A percentile compares a stretch with the other conserved stretches of the same genome.
Conservation (phyloP, 345 rosid species). For the Mangifera indica region DNA sequence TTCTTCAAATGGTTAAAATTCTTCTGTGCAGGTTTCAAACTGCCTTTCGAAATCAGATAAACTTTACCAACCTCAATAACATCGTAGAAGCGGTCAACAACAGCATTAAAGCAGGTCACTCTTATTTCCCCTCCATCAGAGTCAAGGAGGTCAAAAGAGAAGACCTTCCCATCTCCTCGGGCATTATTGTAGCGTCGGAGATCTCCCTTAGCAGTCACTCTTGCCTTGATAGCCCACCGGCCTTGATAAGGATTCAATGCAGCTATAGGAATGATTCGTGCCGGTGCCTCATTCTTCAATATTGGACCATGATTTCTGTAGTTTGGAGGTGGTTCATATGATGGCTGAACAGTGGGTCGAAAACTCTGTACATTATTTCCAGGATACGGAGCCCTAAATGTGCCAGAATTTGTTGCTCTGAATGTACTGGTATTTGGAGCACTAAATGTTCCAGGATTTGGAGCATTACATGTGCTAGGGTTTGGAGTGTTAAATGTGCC, state of each 20-base stretch:
- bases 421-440: constrained; percentile 18
- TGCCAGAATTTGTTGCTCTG: constrained; percentile 12
- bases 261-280: constrained; percentile 71
- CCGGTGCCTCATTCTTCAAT: constrained; percentile 89
- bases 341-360: constrained; percentile 67
- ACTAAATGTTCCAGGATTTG: constrained; percentile 20
- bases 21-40: constrained; percentile 84
- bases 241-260: constrained; percentile 93
- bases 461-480: constrained; percentile 39
- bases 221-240: constrained; percentile 90
- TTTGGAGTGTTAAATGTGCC: constrained; percentile 17
- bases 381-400: constrained; percentile 27
- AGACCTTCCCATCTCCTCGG: constrained; percentile 87
- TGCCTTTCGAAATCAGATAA: constrained; percentile 79
- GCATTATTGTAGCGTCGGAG: constrained; percentile 86
- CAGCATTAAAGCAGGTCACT: constrained; percentile 84
- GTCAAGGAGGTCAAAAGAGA: constrained; percentile 89
- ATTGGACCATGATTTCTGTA: constrained; percentile 73
- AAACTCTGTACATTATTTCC: constrained; percentile 43
- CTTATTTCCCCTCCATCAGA: constrained; percentile 91
- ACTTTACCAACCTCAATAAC: constrained; percentile 76
- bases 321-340: constrained; percentile 75
- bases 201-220: constrained; percentile 90
- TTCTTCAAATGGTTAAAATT: constrained; percentile 88
- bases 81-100: constrained; percentile 76